Base-by-base conservation (phyloP, 805 yeast genomes). In the Candida vartiovaarae region DNA sequence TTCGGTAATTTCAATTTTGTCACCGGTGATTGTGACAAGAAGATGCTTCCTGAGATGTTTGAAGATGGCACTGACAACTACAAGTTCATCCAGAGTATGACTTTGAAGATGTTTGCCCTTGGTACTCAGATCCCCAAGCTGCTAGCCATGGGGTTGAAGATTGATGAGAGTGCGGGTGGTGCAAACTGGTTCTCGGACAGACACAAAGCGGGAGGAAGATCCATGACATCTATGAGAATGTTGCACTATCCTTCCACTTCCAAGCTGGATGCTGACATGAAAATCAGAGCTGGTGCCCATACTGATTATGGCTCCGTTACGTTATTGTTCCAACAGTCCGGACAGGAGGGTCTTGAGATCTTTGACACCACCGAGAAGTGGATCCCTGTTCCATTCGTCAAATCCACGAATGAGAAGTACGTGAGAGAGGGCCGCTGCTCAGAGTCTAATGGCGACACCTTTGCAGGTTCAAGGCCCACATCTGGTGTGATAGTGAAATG, bases 261-360 rank as follows among this genome's bases (percentile, higher is more conserved):
- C 3, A 50, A 59, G 34, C 47, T 55, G 10, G 70, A 64, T 41
- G 76, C 79, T 7, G 78, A 77, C 46, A 72, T 76, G 25, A 74
- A 69, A 24, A 72, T 82, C 39, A 68, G 87, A 42, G 93, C 93
- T 4, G 95, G 95, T 35, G 93, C 95, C 7, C 95, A 86, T 52
- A 85, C 95, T 0, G 95, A 86, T 57, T 85, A 85, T 55, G 95
- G 95, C 4, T 74, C 86, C 2, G 63, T 83, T 48, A 84, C 95
- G 0, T 62, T 85, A 30, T 65, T 86, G 42, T 82, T 86, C 61
- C 95, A 85, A 61, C 74, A 78, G 43, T 67, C 72, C 51, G 76
- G 73, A 36, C 85, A 84, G 57, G 88, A 82, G 54, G 95, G 95
- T 4, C 67, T 84, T 38, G 88, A 84, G 55, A 71, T 84, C 29